Percentiles rank a stretch among this genome's conserved stretches.
Evolutionary conservation across 2,329 filamentous ascomycete genomes (phyloP).

Genomic region (Diaporthe batatas): DNA sequence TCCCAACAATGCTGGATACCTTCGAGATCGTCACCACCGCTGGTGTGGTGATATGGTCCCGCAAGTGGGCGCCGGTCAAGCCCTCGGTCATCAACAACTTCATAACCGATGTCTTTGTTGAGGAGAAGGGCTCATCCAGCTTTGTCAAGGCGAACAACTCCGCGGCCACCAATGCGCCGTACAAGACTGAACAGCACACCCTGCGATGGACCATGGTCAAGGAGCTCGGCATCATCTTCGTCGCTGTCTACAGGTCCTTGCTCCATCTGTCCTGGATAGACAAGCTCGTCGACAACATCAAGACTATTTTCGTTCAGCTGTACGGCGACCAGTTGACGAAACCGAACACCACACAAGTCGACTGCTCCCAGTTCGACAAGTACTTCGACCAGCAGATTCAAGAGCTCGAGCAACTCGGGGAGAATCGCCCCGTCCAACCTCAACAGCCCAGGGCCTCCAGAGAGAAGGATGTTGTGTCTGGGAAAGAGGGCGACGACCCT

Average conservation of each 20-base stretch:
- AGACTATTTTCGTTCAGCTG: constrained; percentile 89
- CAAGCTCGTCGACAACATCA: constrained; percentile 94
- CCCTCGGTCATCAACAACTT: constrained; percentile 91
- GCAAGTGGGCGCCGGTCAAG: constrained; percentile 83
- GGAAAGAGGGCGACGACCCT: constrained; percentile 55
- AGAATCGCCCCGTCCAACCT: constrained; percentile 49
- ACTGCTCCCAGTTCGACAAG: constrained; percentile 85
- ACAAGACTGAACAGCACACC: constrained; percentile 93
- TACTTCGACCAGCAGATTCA: constrained; percentile 95
- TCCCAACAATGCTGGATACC: constrained; percentile 83
- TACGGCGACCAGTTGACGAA: constrained; percentile 91
- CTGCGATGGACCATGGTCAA: constrained; percentile 94
- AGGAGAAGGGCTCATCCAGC: constrained; percentile 81
- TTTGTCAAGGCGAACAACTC: constrained; percentile 71
- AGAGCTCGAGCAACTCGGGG: constrained; percentile 77
- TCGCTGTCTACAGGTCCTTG: constrained; percentile 97
- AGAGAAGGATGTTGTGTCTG: constrained; percentile 53
- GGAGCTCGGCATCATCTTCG: constrained; percentile 94
- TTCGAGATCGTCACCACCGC: constrained; percentile 98
- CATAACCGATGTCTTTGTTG: constrained; percentile 97
- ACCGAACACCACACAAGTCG: constrained; percentile 80
- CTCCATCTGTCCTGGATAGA: constrained; percentile 97
- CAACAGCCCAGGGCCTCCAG: constrained; percentile 45
- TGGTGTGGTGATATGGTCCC: constrained; percentile 96
- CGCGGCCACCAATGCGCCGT: constrained; percentile 76